Percentiles rank a stretch among this genome's conserved stretches.
Evolutionary conservation across 2,329 filamentous ascomycete species (phyloP).

Genomic region (Talaromyces atroroseus): DNA sequence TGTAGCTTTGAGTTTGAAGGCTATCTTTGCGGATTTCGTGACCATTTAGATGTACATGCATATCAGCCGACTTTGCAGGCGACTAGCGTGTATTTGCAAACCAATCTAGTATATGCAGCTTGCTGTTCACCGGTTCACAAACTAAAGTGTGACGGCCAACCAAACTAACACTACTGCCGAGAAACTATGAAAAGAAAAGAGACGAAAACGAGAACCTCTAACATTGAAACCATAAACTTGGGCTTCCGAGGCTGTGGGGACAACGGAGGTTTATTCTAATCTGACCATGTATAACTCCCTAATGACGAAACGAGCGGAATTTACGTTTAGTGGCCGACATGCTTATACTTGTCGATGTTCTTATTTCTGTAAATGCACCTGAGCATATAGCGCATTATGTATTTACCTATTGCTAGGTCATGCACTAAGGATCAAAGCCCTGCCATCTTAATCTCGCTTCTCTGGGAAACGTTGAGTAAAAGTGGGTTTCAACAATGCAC

Average conservation of each 20-base stretch:
- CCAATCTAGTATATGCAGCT: background rate
- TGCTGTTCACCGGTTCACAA: background rate
- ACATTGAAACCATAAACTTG: background rate
- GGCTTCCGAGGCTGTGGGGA: background rate
- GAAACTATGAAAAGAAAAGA: background rate
- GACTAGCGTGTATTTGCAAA: background rate
- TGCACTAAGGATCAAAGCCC: background rate
- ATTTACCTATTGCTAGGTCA: background rate
- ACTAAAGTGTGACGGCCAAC: background rate
- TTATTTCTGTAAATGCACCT: background rate
- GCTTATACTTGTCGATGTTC: background rate
- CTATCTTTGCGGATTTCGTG: background rate
- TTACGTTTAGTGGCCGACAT: background rate
- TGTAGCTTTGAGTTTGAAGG: background rate
- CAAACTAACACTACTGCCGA: background rate
- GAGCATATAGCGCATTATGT: background rate
- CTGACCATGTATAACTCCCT: background rate
- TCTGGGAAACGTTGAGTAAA: background rate
- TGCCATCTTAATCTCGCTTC: background rate
- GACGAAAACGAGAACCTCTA: background rate
- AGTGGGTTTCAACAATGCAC: background rate
- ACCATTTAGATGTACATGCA: background rate
- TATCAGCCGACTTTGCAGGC: background rate
- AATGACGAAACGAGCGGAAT: background rate
- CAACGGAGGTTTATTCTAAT: constrained; percentile 4